Evolutionary conservation across 2,329 filamentous ascomycete species (phyloP), one percentile per base, ranked within the genome.

Genomic region (Neofusicoccum ribis): DNA sequence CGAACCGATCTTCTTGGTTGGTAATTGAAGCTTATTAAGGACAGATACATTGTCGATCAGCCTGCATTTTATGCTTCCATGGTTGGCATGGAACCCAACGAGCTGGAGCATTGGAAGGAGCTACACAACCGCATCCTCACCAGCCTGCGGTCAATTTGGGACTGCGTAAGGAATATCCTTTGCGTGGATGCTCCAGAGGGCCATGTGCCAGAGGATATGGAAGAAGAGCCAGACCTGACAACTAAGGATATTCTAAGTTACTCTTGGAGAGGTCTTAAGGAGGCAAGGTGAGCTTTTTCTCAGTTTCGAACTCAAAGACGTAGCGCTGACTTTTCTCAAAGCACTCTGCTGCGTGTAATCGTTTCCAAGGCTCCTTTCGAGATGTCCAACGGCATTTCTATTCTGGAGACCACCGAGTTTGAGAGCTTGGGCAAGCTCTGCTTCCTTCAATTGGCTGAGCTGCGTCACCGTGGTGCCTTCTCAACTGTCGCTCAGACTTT

Each of bases 121-220:
- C 66, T 88, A 1, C 87, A 90, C 67, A 68, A 75, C 2, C 84
- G 86, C 3, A 83, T 93, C 1, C 79, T 91, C 12, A 71, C 73
- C 1, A 83, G 85, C 66, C 90, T 92, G 65, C 79, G 83, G 56
- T 82, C 84, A n/a, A 86, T 96, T 6, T 99, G 95, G 95, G 72
- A 79, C 0, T 84, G 87, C 31, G 92, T 97, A 5, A 86, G 86
- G 70, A 85, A 88, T 61, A 87, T 96, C 3, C 84, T 99, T 0
- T 99, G 95, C 72, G 90, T 96, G 68, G 95, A 97, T 77, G 96
- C 95, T 0, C 95, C 96, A 0, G 95, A 99, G 78, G 94, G 94
- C 0, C 89, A 95, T 75, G 81, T 92, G 3, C 90, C 89, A 0
- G 88, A 93, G 60, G 91, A 94, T 31, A 76, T 92, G n/a, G 87